Base-by-base conservation (phyloP, 495 filamentous ascomycete species). In the Neurospora cerealis region DNA sequence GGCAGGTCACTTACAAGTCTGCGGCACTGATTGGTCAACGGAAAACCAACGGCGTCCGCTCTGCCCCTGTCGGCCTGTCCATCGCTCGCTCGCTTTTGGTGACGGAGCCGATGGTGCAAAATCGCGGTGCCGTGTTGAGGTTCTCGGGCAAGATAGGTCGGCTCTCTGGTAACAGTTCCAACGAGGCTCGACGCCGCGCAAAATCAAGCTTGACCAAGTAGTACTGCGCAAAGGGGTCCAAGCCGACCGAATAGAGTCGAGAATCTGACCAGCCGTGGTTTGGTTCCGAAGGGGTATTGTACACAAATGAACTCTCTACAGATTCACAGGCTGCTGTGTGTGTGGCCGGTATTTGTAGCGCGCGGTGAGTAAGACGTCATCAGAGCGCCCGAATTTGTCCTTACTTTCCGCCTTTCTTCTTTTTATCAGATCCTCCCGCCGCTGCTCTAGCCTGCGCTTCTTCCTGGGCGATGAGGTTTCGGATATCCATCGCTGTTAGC, bases 401-500 rank as follows among this genome's bases (percentile, higher is more conserved):
- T 80, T 77, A 82, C 73, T 78, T 80, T 76, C 79, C 80, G 70
- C 66, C 54, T 71, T 82, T 82, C 71, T 80, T 78, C 42, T 80
- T 80, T 36, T 66, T 66, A 66, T 66, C 54, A 19, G 54, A 66
- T 19, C 54, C 54, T 1, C 70, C 66, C 34, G 70, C 42, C 7
- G 76, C 69, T 32, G 75, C 70, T 36, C 74, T 74, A 9, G 79
- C 75, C 36, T 76, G 76, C 19, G 81, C 83, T 72, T 85, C 83
- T 73, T 87, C 86, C 17, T 86, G 84, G 9, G 83, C 85, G 19
- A 87, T 81, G 79, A 97, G 78, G 19, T 81, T 86, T 80, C 93
- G 88, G 28, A 97, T 88, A 69, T 99, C 96, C 32, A 85, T 85
- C 75, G 93, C 90, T 73, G 86, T 85, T 71, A 96, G 84, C 96